Base-by-base conservation (phyloP, 371 early-diverging fungal species). In the Syncephalis plumigaleata region DNA sequence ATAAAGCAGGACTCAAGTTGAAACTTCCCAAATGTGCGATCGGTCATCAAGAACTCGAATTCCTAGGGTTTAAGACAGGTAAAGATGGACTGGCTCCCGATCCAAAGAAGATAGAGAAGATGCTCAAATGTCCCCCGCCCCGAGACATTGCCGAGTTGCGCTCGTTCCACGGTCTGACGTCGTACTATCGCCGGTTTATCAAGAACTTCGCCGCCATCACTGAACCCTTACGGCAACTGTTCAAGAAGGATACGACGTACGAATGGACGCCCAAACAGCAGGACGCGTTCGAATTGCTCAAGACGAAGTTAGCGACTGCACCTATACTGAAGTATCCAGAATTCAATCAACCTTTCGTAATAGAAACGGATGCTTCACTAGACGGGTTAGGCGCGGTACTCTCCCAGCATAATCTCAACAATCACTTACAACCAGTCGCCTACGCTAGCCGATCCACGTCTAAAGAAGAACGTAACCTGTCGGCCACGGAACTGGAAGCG, bases 11-110 rank as follows among this genome's bases (percentile, higher is more conserved):
- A 8, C 42, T 75, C 9, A 42, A 53, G 17, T 49, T 70, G 13
- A 65, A 61, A 27, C 48, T 49, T 0, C 40, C 38, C 0, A 73
- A 77, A 53, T 70, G 71, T 53, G 7, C 43, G 21, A 60, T 70
- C 24, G 39, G 42, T 9, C 22, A 38, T 2, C 39, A 42, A 1
- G 21, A 49, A 16, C 50, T 70, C 0, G 11, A 44, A 16, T 59
- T 58, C 36, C 48, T 74, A 0, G 71, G 70, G 8, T 51, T 60
- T 49, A 42, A 36, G 21, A 49, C 71, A 15, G 45, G 53, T 9
- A n/a, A 9, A 2, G 16, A 59, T 1, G 67, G 66, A 3, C 7
- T 66, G 0, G 0, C 0, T 0, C 50, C 62, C 1, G 44, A 57
- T 7, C 50, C 46, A 2, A 44, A 36, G 13, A 59, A 64, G 39